phyloP scores from a whole-genome alignment of 805 yeast species.

The Wickerhamiella dianesei region DNA sequence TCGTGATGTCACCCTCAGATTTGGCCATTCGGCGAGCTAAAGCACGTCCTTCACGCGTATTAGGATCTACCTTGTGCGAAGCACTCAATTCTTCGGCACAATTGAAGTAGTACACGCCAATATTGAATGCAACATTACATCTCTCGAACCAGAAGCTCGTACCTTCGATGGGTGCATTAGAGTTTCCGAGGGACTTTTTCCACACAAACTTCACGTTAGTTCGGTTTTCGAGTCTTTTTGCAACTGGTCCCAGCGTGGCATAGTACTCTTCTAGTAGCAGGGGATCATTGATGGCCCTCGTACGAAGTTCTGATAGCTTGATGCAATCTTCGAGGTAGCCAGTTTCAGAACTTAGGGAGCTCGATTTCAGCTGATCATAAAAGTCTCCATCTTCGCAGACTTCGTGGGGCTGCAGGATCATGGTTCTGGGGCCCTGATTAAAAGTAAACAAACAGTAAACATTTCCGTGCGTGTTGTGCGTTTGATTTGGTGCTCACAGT shows the following conservation, averaged over 20 bases:
- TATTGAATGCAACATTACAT: conserved; percentile 1
- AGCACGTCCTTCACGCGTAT: not conserved
- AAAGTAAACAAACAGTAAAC: not conserved
- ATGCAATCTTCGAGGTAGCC: not conserved
- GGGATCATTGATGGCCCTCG: not conserved
- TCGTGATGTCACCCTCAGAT: not conserved
- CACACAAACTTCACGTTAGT: not conserved
- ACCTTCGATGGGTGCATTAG: not conserved
- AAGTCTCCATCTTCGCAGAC: not conserved
- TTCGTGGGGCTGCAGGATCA: not conserved
- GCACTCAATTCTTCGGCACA: not conserved
- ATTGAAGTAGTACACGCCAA: not conserved
- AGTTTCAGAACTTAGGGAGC: not conserved
- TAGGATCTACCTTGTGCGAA: not conserved
- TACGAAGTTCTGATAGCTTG: not conserved
- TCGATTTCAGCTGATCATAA: not conserved
- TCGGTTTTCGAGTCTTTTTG: not conserved
- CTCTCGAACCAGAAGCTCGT: not conserved
- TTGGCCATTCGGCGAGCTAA: not conserved
- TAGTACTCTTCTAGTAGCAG: not conserved
- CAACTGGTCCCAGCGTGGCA: not conserved
- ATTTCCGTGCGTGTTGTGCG: not conserved
- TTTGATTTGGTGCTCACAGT: too few relatives aligned
- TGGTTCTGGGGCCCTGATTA: not conserved
- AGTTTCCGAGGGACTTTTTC: not conserved